Evolutionary conservation across 2,329 filamentous ascomycete genomes (phyloP), one percentile per base, ranked within the genome.

Genomic region (Lasiodiplodia sp.): DNA sequence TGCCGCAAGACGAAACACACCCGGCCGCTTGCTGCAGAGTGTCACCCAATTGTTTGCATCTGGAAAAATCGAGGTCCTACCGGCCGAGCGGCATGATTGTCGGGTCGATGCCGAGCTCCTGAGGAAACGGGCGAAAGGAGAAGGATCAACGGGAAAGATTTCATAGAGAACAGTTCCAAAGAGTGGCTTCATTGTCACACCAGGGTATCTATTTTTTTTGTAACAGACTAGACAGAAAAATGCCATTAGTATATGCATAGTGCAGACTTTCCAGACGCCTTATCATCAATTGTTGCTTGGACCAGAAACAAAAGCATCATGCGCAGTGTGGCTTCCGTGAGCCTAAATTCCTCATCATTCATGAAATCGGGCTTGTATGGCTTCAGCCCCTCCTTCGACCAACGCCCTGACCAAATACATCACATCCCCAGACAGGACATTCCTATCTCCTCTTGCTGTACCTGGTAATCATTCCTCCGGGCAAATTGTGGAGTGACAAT

Each of bases 171-270:
- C 11, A 52, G 12, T 38, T 52, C 47, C 47, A 12, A 53, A 52
- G 21, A 64, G 47, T 64, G 60, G 60, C 60, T 64, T 52, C 44
- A 38, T 40, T 52, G 60, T 64, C 60, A 64, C 60, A 64, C 28
- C 47, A 52, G 60, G 60, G 60, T 64, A 64, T 64, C 60, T 64
- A 52, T 52, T 38, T 18, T 47, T 21, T 47, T 47, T 64, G 52
- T 34, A 51, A 23, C 28, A 18, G 37, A 38, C 31, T 25, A 23
- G 18, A 49, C n/a, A 34, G 21, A 51, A 38, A 25, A 52, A 37
- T 37, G 37, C 14, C 14, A 28, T 7, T 5, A 52, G 47, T 14
- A 64, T 52, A 64, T 64, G n/a, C 51, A 38, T 37, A 52, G 44
- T 47, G 16, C 51, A n/a, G 31, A n/a, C 44, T 18, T 25, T 52